Percentiles rank a stretch among this genome's conserved stretches.
Evolutionary conservation across 495 filamentous ascomycete genomes (phyloP).

Genomic region (Hypoxylon lenormandii): DNA sequence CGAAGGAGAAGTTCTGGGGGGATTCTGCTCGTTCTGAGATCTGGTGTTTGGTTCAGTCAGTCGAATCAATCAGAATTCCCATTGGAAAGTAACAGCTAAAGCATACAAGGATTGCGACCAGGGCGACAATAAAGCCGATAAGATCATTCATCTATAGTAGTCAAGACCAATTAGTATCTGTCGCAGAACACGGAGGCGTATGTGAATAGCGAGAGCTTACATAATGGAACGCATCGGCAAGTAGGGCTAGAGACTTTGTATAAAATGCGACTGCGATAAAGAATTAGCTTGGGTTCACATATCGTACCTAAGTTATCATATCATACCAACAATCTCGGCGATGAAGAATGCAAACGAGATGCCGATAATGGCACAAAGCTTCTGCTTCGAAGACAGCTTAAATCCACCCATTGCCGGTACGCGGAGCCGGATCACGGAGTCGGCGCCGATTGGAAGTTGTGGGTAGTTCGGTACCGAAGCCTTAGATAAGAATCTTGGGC

Average conservation of each 20-base stretch:
- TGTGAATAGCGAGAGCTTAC: slow-evolving; percentile 59
- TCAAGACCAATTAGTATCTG: slow-evolving; percentile 25
- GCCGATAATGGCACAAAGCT: slow-evolving; percentile 80
- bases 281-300: slow-evolving; percentile 10
- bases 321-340: slow-evolving; percentile 75
- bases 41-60: slow-evolving; percentile 40
- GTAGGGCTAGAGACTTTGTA: slow-evolving; percentile 87
- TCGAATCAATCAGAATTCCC: slow-evolving; percentile 5
- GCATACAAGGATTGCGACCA: slow-evolving; percentile 81
- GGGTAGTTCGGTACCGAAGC: neutral
- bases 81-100: neutral
- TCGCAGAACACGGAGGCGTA: neutral
- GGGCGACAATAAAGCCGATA: slow-evolving; percentile 82
- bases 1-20: slow-evolving; percentile 58
- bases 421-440: slow-evolving; percentile 3
- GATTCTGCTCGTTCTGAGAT: slow-evolving; percentile 57
- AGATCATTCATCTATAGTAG: slow-evolving; percentile 83
- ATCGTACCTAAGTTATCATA: slow-evolving; percentile 16
- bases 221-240: slow-evolving; percentile 97
- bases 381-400: slow-evolving; percentile 58
- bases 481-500: neutral
- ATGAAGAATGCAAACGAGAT: slow-evolving; percentile 88
- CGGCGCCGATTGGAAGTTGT: slow-evolving; percentile 12
- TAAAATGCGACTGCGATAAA: slow-evolving; percentile 73
- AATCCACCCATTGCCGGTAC: slow-evolving; percentile 45